These are phyloP conservation scores for Yamadazyma conglobata DNA, from an alignment of 1,139 yeast genomes.

Conservation along the genomic window DNA sequence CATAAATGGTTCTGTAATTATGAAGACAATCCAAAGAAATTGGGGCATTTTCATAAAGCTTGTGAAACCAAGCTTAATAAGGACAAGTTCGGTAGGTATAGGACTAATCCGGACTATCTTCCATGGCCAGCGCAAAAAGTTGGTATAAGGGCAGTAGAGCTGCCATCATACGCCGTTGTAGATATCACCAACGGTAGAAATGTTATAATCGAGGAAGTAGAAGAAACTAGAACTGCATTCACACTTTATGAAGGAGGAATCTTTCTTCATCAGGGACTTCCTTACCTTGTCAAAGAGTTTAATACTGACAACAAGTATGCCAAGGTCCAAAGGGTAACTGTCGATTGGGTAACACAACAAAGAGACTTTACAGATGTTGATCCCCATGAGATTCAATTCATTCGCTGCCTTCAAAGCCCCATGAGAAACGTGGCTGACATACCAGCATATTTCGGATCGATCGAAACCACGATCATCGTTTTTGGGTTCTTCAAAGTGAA, in stretches of 20 bases:
- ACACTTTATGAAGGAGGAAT: constrained; percentile 95
- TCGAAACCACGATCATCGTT: constrained; percentile 68
- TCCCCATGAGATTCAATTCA: constrained; percentile 68
- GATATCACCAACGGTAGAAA: constrained; percentile 77
- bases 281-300: constrained; percentile 82
- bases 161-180: constrained; percentile 78
- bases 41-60: constrained; percentile 31
- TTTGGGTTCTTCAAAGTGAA: constrained; percentile 92
- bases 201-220: constrained; percentile 83
- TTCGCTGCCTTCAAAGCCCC: constrained; percentile 45
- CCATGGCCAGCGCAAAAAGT: constrained; percentile 82
- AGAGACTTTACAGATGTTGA: constrained; percentile 92
- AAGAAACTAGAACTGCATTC: constrained; percentile 82
- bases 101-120: constrained; percentile 55
- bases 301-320: constrained; percentile 75
- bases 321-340: constrained; percentile 80
- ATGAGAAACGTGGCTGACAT: constrained; percentile 37
- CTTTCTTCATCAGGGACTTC: constrained; percentile 87
- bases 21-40: constrained; percentile 33
- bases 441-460: constrained; percentile 73
- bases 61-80: constrained; percentile 43
- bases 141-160: constrained; percentile 78
- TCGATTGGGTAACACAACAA: constrained; percentile 90
- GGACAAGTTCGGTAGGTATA: constrained; percentile 54
- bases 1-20: constrained; percentile 47